Evolutionary conservation across 2,329 filamentous ascomycete genomes (phyloP).

Genomic region (Salinomyces thailandicus): DNA sequence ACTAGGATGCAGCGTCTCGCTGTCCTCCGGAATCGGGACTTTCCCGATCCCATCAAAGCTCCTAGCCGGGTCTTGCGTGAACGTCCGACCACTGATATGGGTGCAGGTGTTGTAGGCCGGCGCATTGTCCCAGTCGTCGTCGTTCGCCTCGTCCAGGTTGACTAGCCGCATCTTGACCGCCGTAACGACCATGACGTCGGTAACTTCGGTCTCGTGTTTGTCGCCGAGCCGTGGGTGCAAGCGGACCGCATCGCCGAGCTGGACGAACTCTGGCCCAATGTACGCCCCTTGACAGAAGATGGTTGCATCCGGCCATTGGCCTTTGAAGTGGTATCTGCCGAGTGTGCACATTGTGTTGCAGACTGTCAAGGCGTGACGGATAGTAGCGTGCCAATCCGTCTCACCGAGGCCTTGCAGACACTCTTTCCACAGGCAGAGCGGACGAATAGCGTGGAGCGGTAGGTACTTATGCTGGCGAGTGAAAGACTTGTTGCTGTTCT

Average conservation of each 20-base stretch:
- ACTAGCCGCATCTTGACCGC: constrained; percentile 42
- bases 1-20: constrained; percentile 29
- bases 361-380: constrained; percentile 43
- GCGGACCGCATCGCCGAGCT: constrained; percentile 45
- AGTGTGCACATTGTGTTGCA: constrained; percentile 45
- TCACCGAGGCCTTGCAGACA: constrained; percentile 34
- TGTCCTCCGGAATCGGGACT: constrained; percentile 9
- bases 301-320: constrained; percentile 43
- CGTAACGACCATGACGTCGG: constrained; percentile 45
- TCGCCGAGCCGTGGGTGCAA: constrained; percentile 26
- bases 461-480: constrained; percentile 48
- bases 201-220: constrained; percentile 23
- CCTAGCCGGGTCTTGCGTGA: constrained; percentile 29
- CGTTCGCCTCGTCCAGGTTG: constrained; percentile 38
- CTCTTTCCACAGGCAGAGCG: constrained; percentile 44
- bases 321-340: constrained; percentile 43
- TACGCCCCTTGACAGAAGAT: constrained; percentile 46
- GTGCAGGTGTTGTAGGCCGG: constrained; percentile 35
- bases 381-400: constrained; percentile 41
- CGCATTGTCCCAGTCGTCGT: constrained; percentile 35
- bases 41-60: constrained; percentile 24
- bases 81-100: constrained; percentile 42
- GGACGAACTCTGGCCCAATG: constrained; percentile 46
- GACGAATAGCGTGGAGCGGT: constrained; percentile 43
- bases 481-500: constrained; percentile 37